These are phyloP conservation scores for Senna siamea DNA, from an alignment of 306 rosid species.

Conservation along the genomic window DNA sequence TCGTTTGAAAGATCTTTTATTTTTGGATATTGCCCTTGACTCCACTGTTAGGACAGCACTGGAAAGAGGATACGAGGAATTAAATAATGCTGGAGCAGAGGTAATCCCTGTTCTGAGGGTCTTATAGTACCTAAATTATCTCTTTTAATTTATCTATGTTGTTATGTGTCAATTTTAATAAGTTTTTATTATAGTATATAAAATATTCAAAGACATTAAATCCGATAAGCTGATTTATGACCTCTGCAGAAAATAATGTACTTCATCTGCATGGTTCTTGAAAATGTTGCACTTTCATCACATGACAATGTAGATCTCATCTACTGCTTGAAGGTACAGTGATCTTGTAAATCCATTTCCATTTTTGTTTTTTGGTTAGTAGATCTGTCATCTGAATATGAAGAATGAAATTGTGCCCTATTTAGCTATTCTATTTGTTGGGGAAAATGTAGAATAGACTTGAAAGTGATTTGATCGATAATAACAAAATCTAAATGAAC, in stretches of 20 bases:
- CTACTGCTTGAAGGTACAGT: slow-evolving; percentile 83
- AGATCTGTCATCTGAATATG: slow-evolving; percentile 13
- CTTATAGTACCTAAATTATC: slow-evolving; percentile 17
- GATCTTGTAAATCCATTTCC: neutral
- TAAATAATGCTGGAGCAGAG: slow-evolving; percentile 84
- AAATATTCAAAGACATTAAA: slow-evolving; percentile 7
- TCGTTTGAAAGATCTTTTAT: slow-evolving; percentile 92
- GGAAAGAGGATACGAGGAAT: slow-evolving; percentile 87
- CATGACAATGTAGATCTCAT: slow-evolving; percentile 87
- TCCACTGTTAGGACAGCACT: slow-evolving; percentile 92
- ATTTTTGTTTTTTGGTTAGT: slow-evolving; percentile 16
- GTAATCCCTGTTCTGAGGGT: slow-evolving; percentile 46
- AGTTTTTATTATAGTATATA: neutral
- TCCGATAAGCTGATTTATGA: slow-evolving; percentile 49
- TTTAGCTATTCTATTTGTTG: slow-evolving; percentile 3
- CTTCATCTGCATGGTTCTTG: slow-evolving; percentile 76
- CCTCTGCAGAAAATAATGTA: slow-evolving; percentile 84
- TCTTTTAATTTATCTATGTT: neutral
- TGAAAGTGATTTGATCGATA: no score
- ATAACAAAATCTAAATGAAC: no score
- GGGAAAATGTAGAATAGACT: no score
- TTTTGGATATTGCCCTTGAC: slow-evolving; percentile 97
- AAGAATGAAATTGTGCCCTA: slow-evolving; percentile 21
- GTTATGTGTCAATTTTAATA: neutral
- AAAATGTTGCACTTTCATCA: slow-evolving; percentile 86